phyloP scores from a whole-genome alignment of 495 filamentous ascomycete species.

The Annulohypoxylon bovei region DNA sequence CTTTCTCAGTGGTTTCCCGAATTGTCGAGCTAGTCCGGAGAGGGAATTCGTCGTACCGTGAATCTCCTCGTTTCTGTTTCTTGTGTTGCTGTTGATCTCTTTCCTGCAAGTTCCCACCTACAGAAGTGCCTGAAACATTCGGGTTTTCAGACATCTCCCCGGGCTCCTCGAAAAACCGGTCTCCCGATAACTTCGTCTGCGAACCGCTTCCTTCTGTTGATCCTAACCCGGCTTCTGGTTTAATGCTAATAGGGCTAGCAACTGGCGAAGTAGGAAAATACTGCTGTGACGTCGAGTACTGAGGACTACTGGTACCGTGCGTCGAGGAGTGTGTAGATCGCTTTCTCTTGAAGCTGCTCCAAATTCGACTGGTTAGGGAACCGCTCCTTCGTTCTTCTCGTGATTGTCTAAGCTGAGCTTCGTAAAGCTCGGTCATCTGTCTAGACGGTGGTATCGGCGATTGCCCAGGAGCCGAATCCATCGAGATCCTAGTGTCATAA shows the following conservation, averaged over 20 bases:
- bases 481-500: conserved; percentile 48
- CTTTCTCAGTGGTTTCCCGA: conserved; percentile 44
- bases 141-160: conserved; percentile 38
- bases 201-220: not conserved
- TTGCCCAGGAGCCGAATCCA: conserved; percentile 43
- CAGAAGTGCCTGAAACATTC: conserved; percentile 3
- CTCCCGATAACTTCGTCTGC: conserved; percentile 8
- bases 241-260: conserved; percentile 26
- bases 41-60: conserved; percentile 39
- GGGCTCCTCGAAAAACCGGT: conserved; percentile 41
- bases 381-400: conserved; percentile 38
- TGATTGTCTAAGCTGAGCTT: conserved; percentile 43
- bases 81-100: conserved; percentile 38
- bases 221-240: conserved; percentile 32
- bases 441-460: conserved; percentile 36
- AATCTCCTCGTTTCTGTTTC: conserved; percentile 38
- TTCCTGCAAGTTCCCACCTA: not conserved
- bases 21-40: conserved; percentile 41
- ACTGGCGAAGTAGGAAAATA: conserved; percentile 33
- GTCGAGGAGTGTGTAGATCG: conserved; percentile 43
- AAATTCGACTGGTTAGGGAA: conserved; percentile 41
- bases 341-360: conserved; percentile 44
- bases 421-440: conserved; percentile 46
- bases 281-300: conserved; percentile 37
- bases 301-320: conserved; percentile 25